Base-by-base conservation (phyloP, 2,329 filamentous ascomycete genomes). In the Fusarium redolens region DNA sequence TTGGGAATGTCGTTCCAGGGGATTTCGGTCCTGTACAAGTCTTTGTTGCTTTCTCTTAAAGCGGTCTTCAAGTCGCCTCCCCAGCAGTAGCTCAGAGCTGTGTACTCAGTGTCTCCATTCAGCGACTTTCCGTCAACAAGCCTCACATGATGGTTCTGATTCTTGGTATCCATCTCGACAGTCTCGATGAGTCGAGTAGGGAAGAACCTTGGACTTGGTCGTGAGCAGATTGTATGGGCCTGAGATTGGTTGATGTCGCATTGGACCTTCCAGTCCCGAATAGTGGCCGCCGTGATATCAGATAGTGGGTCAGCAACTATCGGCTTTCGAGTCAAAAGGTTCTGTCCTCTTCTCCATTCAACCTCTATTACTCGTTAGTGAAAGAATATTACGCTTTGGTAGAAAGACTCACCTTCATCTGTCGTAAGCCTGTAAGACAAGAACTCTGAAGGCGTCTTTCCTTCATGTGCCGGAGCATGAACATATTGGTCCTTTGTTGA, bases 331-430 rank as follows among this genome's bases (percentile, higher is more conserved):
- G 20, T 22, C 20, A 17, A 12, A n/a, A 50, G 20, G 3, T 50
- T 50, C 31, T 11, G 28, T 13, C 7, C 0, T 33, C 30, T 6
- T 0, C 9, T 33, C 14, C 28, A 8, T 11, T n/a, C 14, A 2
- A 50, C 20, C 10, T 33, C 47, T 50, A 4, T 11, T 1, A 13
- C 12, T 7, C 2, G 9, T 50, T 3, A 50, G 30, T n/a, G 5
- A 6, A 12, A 4, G 0, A 2, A 4, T 17, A 10, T 4, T 6
- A n/a, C 4, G 14, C 11, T 8, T n/a, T 1, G 3, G 4, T 5
- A 22, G 4, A 22, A 28, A 11, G 7, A 7, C 10, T 22, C n/a
- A 22, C 47, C 4, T 4, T 50, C 10, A 22, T 50, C 20, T 1
- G 30, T 50, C 2, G 47, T 50, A 17, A 50, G 7, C 1, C 4